phyloP scores from a whole-genome alignment of 257 asterid species.

The Solanum piurae region DNA sequence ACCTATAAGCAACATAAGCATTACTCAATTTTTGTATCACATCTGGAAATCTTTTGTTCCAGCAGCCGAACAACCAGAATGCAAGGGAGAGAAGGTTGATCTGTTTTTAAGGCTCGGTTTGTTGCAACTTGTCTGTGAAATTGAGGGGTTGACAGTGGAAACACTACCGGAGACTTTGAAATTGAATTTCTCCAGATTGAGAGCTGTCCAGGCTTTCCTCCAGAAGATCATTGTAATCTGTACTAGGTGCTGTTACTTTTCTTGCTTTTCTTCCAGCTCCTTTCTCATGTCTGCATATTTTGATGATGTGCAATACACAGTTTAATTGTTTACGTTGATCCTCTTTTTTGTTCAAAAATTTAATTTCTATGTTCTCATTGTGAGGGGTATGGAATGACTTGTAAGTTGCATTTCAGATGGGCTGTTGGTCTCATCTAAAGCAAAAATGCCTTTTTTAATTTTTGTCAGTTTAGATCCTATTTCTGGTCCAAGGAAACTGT shows the following conservation, averaged over 20 bases:
- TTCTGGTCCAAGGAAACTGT: not conserved
- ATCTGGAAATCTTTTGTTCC: not conserved
- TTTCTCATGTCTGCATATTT: not conserved
- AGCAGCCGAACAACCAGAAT: conserved; percentile 4
- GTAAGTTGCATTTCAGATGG: not conserved
- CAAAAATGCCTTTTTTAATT: not conserved
- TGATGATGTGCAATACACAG: not conserved
- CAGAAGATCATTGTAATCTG: conserved; percentile 11
- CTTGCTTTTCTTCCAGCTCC: not conserved
- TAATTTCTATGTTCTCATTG: not conserved
- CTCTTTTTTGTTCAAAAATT: not conserved
- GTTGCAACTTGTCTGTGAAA: conserved; percentile 4
- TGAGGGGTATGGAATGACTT: not conserved
- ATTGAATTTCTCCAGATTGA: conserved; percentile 8
- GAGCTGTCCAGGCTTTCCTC: conserved; percentile 8
- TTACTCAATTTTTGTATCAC: not conserved
- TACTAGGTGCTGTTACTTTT: conserved; percentile 3
- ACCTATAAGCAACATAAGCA: not conserved
- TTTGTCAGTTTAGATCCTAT: not conserved
- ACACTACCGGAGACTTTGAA: conserved; percentile 13
- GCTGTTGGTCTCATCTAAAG: not conserved
- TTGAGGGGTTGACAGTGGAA: conserved; percentile 10
- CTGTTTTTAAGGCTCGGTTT: conserved; percentile 14
- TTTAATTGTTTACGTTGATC: not conserved
- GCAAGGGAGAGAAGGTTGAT: conserved; percentile 14